Evolutionary conservation across 2,329 filamentous ascomycete species (phyloP).

Genomic region (Amauroascus verrucosus): DNA sequence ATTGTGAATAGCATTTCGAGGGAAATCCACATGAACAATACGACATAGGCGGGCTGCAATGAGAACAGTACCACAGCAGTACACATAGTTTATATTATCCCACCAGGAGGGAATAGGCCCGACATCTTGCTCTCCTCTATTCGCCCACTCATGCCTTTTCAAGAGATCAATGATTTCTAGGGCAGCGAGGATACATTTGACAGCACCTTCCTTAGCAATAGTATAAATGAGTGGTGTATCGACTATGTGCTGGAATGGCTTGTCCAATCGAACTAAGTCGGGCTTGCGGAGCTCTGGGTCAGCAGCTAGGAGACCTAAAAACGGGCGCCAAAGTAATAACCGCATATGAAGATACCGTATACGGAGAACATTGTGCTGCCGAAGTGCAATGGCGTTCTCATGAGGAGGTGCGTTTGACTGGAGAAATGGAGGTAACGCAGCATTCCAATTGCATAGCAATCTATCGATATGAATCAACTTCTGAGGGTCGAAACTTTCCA

Average conservation of each 20-base stretch:
- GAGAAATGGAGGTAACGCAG: constrained; percentile 20
- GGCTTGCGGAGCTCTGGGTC: constrained; percentile 10
- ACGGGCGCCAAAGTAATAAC: constrained; percentile 18
- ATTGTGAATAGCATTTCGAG: constrained; percentile 1
- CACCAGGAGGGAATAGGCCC: constrained; percentile 15
- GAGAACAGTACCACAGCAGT: constrained; percentile 14
- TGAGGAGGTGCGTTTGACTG: constrained; percentile 1
- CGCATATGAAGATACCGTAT: constrained; percentile 21
- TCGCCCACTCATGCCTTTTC: neutral
- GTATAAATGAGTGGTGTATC: constrained; percentile 13
- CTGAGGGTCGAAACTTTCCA: constrained; percentile 18
- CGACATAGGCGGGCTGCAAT: constrained; percentile 15
- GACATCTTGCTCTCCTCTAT: constrained; percentile 3
- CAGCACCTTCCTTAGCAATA: constrained; percentile 12
- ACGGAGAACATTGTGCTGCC: constrained; percentile 21
- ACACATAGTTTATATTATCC: constrained; percentile 16
- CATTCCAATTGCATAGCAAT: constrained; percentile 20
- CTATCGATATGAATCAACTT: constrained; percentile 18
- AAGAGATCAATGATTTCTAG: constrained; percentile 15
- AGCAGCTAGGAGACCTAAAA: constrained; percentile 15
- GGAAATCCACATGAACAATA: constrained; percentile 6
- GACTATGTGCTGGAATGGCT: neutral
- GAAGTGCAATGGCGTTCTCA: constrained; percentile 18
- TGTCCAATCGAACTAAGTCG: neutral
- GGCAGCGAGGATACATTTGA: constrained; percentile 16